Base-by-base conservation (phyloP, 1,284 basidiomycete genomes). In the Vanrija humicola region DNA sequence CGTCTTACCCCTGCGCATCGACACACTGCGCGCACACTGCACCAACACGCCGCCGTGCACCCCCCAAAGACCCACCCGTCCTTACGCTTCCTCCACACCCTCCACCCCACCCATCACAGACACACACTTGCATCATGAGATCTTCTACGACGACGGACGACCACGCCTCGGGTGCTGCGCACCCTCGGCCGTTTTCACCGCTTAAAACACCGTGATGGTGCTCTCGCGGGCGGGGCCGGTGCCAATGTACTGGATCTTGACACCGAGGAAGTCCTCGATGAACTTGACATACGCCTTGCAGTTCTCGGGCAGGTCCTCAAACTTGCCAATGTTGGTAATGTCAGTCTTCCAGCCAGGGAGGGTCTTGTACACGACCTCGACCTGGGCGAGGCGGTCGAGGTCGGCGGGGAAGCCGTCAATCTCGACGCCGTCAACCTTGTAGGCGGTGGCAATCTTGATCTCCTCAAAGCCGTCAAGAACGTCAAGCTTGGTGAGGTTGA, bases 401-500 rank as follows among this genome's bases (percentile, higher is more conserved):
- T 97, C 86, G 62, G 94, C 94, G 59, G 95, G 95, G 83, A 98
- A 98, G 40, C 90, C 87, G 15, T 81, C 72, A 19, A 96, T 80
- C 69, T 88, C 85, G 69, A 88, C 82, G 42, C 86, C 92, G 56
- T 92, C 83, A 25, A 90, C 75, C 52, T 82, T 77, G 78, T 98
- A 98, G 68, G 83, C 86, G 46, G 89, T 83, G 9, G 83, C 93
- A 29, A 98, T 81, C 79, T 95, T 90, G 81, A 98, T 89, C 79
- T 95, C 90, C 1, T 83, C 76, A 43, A 98, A 82, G 50, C 82
- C 79, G 68, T 98, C 94, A 43, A 98, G 82, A 15, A 98, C 82
- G 68, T 98, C 95, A 55, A 98, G 84, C 77, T 98, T 98, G 61
- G 95, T 98, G 65, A 98, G 81, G 79, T 98, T 98, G 64, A 98